These are phyloP conservation scores for Ceratocystis huliohia DNA, from an alignment of 2,329 filamentous ascomycete genomes.

Conservation along the genomic window DNA sequence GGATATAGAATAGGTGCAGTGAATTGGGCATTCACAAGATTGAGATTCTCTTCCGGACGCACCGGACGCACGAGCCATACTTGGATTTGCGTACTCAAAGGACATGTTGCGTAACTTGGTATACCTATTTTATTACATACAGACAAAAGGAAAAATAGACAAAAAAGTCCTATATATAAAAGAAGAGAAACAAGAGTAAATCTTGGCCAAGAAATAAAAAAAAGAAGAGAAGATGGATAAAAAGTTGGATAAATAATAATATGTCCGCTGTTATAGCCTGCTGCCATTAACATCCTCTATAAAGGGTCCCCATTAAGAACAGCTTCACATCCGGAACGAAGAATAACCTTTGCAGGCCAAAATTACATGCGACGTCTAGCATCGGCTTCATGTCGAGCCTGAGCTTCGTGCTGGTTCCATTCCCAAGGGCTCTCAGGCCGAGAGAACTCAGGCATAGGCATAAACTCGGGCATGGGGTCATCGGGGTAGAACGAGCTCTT, in stretches of 20 bases:
- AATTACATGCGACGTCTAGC: slow-evolving; percentile 2
- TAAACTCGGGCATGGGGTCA: background rate
- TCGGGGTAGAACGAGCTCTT: slow-evolving; percentile 13
- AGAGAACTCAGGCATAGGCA: slow-evolving; percentile 1
- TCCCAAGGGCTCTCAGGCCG: slow-evolving; percentile 17
- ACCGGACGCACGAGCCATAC: too few species aligned
- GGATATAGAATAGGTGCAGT: too few species aligned
- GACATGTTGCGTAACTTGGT: background rate
- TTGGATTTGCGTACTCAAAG: background rate
- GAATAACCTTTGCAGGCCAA: background rate
- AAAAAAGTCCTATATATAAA: slow-evolving; percentile 10
- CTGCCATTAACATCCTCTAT: background rate
- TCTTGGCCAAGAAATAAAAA: slow-evolving; percentile 14
- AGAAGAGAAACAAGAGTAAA: slow-evolving; percentile 5
- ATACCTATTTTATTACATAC: slow-evolving; percentile 4
- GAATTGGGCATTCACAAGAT: too few species aligned
- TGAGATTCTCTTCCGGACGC: too few species aligned
- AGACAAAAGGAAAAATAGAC: background rate
- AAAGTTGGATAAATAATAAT: background rate
- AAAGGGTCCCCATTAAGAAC: background rate
- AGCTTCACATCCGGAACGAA: background rate
- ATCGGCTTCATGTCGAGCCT: background rate
- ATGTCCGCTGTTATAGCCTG: background rate
- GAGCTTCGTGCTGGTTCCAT: slow-evolving; percentile 8
- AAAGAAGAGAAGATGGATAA: slow-evolving; percentile 7